Percentiles rank a stretch among this genome's conserved stretches.
phyloP scores from a whole-genome alignment of 2,329 filamentous ascomycete genomes.

The Curvularia sp. region DNA sequence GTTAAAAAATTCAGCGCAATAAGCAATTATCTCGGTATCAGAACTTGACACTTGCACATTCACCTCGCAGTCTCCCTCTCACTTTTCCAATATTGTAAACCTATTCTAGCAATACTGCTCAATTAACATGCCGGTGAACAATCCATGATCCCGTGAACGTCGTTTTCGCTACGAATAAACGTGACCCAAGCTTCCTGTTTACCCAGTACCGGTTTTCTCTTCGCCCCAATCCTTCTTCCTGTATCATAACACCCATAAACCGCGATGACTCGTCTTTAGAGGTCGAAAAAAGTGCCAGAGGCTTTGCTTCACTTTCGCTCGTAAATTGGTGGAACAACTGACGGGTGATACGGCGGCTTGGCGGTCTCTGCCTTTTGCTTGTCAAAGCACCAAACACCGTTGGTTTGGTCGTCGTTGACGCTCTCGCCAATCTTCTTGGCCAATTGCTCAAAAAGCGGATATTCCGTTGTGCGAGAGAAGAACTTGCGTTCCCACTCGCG shows the following conservation, averaged over 20 bases:
- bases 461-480: conserved; percentile 63
- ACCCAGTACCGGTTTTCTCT: neutral
- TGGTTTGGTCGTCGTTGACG: conserved; percentile 69
- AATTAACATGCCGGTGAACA: neutral
- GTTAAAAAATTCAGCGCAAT: neutral
- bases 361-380: conserved; percentile 54
- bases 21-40: neutral
- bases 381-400: conserved; percentile 74
- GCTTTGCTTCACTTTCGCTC: conserved; percentile 21
- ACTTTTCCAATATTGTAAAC: neutral
- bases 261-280: neutral
- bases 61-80: no score
- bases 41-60: neutral
- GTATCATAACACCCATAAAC: conserved; percentile 2
- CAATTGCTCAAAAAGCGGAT: conserved; percentile 57
- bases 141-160: neutral
- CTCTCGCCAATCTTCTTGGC: conserved; percentile 54
- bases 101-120: neutral
- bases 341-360: conserved; percentile 38
- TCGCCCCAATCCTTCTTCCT: neutral
- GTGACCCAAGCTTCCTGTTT: neutral
- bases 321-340: conserved; percentile 39
- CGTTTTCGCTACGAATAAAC: neutral
- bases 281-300: neutral
- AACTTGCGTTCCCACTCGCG: conserved; percentile 83